phyloP scores from a whole-genome alignment of 73 alveolate species.

The Uronychia binucleata region DNA sequence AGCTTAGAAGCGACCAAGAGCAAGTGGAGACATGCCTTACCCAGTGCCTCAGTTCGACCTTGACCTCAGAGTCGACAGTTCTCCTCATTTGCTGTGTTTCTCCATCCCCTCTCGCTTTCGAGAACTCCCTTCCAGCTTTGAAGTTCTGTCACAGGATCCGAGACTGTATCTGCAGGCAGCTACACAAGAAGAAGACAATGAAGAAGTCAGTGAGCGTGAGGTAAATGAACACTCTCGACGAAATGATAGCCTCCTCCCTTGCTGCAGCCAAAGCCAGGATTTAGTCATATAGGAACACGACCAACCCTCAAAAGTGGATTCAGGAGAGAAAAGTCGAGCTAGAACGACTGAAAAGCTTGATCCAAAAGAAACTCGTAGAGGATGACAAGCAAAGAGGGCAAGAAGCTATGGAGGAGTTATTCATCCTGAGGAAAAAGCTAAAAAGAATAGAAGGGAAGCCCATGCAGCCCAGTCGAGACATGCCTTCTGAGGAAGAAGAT shows the following conservation, averaged over 20 bases:
- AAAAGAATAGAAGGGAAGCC: too few relatives aligned
- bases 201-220: background rate
- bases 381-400: too few relatives aligned
- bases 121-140: background rate
- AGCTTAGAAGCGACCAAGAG: background rate
- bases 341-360: background rate
- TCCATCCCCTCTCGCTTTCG: background rate
- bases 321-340: background rate
- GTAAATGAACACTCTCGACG: background rate
- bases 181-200: background rate
- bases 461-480: too few relatives aligned
- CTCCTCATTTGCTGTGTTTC: background rate
- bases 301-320: too few relatives aligned
- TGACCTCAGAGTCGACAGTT: background rate
- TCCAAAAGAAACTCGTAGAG: background rate
- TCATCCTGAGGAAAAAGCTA: too few relatives aligned
- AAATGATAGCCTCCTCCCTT: background rate
- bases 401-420: too few relatives aligned
- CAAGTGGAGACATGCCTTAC: background rate
- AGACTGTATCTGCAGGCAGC: slow-evolving; percentile 1
- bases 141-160: background rate
- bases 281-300: too few relatives aligned
- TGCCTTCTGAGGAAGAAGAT: too few relatives aligned
- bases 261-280: background rate
- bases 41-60: background rate